Evolutionary conservation across 164 flowering plant species (phyloP).

Genomic region (Echeveria elegans): DNA sequence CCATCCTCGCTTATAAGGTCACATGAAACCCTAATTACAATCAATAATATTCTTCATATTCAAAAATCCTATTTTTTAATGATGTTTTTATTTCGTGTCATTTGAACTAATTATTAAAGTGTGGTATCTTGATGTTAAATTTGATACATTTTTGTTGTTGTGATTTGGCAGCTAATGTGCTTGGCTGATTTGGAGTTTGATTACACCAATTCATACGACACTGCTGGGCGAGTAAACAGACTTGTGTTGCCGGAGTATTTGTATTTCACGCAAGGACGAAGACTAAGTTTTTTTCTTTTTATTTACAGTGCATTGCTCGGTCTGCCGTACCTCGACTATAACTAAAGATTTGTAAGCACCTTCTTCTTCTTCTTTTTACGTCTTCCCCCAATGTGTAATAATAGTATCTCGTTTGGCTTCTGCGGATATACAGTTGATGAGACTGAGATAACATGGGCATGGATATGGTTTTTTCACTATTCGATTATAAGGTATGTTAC

Average conservation of each 20-base stretch:
- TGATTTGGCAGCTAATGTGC: constrained; percentile 72
- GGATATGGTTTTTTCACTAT: neutral
- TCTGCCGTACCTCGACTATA: constrained; percentile 70
- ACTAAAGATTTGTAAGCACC: constrained; percentile 72
- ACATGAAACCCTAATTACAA: no score
- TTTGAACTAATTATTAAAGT: no score
- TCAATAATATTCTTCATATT: no score
- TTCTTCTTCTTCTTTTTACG: no score
- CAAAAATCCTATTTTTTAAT: no score
- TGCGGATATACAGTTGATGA: neutral
- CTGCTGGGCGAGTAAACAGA: constrained; percentile 69
- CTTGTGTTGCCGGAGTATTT: constrained; percentile 74
- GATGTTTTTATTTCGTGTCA: no score
- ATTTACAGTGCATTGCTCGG: constrained; percentile 60
- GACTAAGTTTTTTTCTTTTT: constrained; percentile 53
- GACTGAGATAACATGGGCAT: neutral
- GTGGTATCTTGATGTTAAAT: no score
- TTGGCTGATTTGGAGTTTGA: constrained; percentile 93
- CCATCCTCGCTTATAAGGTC: no score
- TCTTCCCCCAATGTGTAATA: no score
- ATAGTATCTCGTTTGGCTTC: no score
- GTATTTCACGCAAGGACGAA: constrained; percentile 58
- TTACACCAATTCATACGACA: constrained; percentile 90
- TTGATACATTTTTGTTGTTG: neutral
- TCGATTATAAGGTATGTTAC: constrained; percentile 37